These are phyloP conservation scores for Stropharia rugosoannulata DNA, from an alignment of 768 basidiomycete genomes.

Conservation along the genomic window DNA sequence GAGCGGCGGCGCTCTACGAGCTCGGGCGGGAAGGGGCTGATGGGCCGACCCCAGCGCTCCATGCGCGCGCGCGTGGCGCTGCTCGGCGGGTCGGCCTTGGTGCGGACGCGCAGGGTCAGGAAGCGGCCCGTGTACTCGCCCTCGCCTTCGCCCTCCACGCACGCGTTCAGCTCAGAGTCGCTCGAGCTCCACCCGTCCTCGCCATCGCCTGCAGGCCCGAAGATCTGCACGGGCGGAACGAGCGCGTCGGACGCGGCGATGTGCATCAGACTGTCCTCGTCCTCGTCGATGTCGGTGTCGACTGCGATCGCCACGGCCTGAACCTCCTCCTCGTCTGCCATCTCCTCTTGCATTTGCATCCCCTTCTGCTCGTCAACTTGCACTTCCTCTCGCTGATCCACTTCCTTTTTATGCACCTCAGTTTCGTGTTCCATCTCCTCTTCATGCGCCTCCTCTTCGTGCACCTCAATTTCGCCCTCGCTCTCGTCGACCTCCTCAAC, in stretches of 20 bases:
- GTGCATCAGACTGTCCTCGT: constrained; percentile 29
- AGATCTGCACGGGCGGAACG: constrained; percentile 25
- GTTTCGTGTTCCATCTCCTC: constrained; percentile 1
- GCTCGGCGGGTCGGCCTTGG: constrained; percentile 66
- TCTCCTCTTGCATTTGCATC: too few species aligned
- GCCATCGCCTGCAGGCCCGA: constrained; percentile 25
- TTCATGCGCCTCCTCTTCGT: neutral
- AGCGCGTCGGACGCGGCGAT: constrained; percentile 25
- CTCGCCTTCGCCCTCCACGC: constrained; percentile 34
- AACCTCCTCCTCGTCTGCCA: neutral
- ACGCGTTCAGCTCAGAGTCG: constrained; percentile 30
- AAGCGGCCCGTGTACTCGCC: constrained; percentile 73
- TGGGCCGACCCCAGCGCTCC: constrained; percentile 67
- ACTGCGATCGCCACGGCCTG: constrained; percentile 23
- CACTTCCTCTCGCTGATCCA: too few species aligned
- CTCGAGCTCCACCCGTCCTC: constrained; percentile 34
- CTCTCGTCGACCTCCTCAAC: too few species aligned
- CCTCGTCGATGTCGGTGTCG: constrained; percentile 14
- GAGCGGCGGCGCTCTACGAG: constrained; percentile 17
- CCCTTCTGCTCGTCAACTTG: neutral
- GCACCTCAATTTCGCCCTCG: too few species aligned
- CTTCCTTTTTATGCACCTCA: too few species aligned
- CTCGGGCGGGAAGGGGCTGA: constrained; percentile 59
- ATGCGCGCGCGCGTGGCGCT: constrained; percentile 48
- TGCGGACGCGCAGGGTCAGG: constrained; percentile 52